Evolutionary conservation across 176 grass and related monocot genomes (phyloP).

Genomic region (Bothriochloa decipiens): DNA sequence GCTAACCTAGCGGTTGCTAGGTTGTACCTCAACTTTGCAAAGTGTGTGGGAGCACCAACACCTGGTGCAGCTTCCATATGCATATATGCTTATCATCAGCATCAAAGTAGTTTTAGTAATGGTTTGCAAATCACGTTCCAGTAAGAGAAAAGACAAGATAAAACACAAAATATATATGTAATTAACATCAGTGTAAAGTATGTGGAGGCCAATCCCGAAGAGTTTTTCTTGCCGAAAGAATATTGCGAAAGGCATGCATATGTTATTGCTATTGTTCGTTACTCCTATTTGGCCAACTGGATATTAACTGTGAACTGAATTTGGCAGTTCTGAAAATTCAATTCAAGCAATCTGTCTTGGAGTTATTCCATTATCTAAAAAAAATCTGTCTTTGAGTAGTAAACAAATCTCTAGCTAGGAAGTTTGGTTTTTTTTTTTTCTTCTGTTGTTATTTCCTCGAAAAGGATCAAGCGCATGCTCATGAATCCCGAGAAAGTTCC

Average conservation of each 20-base stretch:
- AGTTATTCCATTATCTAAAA: too few species aligned
- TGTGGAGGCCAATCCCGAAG: slow-evolving; percentile 24
- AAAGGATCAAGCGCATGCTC: slow-evolving; percentile 57
- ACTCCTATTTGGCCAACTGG: not conserved
- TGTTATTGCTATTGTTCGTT: slow-evolving; percentile 42
- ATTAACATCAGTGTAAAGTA: slow-evolving; percentile 1
- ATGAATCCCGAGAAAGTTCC: slow-evolving; percentile 69
- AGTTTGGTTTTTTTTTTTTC: not conserved
- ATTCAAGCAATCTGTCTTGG: not conserved
- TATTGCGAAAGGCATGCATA: slow-evolving; percentile 9
- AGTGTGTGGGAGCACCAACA: slow-evolving; percentile 32
- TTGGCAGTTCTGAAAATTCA: not conserved
- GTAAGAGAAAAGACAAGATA: not conserved
- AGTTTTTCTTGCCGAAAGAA: slow-evolving; percentile 15
- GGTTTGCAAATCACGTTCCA: slow-evolving; percentile 50
- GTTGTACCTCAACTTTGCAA: slow-evolving; percentile 40
- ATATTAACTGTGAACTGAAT: not conserved
- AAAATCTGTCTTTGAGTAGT: too few species aligned
- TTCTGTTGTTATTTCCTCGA: not conserved
- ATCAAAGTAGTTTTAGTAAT: slow-evolving; percentile 34
- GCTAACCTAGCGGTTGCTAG: slow-evolving; percentile 34
- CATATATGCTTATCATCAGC: slow-evolving; percentile 44
- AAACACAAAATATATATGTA: not conserved
- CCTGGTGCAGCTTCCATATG: slow-evolving; percentile 60
- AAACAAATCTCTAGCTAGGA: not conserved